Conservation (phyloP, 169 alveolate genomes). For the Neospora caninum region DNA sequence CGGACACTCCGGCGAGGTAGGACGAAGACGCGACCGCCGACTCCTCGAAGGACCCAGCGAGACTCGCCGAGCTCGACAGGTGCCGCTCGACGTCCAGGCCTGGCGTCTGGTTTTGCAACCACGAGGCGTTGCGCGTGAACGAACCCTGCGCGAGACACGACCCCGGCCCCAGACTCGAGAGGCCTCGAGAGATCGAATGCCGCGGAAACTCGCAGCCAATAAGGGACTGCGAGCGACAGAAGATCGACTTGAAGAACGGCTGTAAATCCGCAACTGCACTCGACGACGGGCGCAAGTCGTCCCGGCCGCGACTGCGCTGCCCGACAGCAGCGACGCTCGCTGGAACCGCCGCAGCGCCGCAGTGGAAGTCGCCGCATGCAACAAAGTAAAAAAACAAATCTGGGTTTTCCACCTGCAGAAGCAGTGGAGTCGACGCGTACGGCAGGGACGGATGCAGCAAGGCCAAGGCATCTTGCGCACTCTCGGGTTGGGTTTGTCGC, state of each 20-base stretch:
- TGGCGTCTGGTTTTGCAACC: background rate
- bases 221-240: slow-evolving; percentile 35
- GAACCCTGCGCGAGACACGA: background rate
- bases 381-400: slow-evolving; percentile 3
- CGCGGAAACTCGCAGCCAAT: slow-evolving; percentile 14
- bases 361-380: slow-evolving; percentile 26
- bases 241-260: slow-evolving; percentile 22
- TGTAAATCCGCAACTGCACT: slow-evolving; percentile 1
- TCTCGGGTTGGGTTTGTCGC: no score
- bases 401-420: background rate
- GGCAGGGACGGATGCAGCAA: slow-evolving; percentile 1
- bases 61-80: background rate
- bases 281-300: background rate
- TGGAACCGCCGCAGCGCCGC: slow-evolving; percentile 21
- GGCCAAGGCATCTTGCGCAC: background rate
- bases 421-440: background rate
- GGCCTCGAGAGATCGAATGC: background rate
- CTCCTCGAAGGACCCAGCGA: background rate
- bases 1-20: slow-evolving; percentile 33
- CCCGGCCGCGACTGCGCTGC: background rate
- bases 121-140: background rate
- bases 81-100: background rate
- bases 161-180: background rate
- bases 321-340: background rate
- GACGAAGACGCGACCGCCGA: background rate